Evolutionary conservation across 148 eudicot species (phyloP), one percentile per base, ranked within the genome.

Genomic region (Rhododendron williamsianum): DNA sequence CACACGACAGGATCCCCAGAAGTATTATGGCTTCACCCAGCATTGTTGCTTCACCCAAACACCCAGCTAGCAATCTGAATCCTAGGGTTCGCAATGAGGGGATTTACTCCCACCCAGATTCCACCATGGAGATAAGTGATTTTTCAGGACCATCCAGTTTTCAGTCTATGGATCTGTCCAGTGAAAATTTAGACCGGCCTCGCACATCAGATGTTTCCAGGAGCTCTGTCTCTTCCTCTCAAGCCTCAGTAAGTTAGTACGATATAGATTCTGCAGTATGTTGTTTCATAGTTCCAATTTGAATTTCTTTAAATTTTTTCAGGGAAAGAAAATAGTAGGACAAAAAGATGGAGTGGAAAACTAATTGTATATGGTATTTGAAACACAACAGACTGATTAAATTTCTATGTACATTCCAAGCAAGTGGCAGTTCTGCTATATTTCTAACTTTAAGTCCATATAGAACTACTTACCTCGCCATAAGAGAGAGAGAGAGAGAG

Each of bases 61-160:
- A 84, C 33, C n/a, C 84, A 49, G 1, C 27, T 84, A 35, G 72
- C 72, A 86, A 81, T 83, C 80, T 56, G 3, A 73, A 89, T 81
- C 46, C 45, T 27, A 74, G 10, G 38, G 23, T 67, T 48, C 65
- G 30, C 12, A 18, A 45, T 46, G 19, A 76, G 38, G 49, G 83
- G 46, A 82, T 69, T 86, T n/a, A 77, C 25, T 49, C 78, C 43
- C 18, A 80, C 16, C 81, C 78, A 36, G 65, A 79, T 48, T 88
- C 85, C 58, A 6, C 23, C 30, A 74, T 78, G 16, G 87, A 56
- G 18, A 73, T 71, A 2, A 90, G 90, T 63, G 91, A 87, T 82
- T 83, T 6, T 85, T 90, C 92, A 46, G 89, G 88, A 25, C 78
- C 77, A 16, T n/a, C 46, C 43, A 90, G 90, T 85, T 90, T 80